Conservation (phyloP, 2,329 filamentous ascomycete species). For the Saccharata proteae region DNA sequence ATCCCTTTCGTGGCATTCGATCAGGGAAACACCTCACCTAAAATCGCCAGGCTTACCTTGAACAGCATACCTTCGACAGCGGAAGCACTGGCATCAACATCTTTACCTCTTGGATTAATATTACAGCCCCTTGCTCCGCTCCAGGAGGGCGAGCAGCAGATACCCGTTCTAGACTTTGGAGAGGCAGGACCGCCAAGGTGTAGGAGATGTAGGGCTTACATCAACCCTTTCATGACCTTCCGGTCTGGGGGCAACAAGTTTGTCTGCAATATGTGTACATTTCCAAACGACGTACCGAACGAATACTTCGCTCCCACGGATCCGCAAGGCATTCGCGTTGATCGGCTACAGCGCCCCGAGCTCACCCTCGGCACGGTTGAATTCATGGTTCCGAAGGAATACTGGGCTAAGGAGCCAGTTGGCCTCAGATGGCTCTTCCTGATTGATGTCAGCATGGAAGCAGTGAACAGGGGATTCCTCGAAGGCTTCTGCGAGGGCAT, state of each 20-base stretch:
- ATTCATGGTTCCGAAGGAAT: slow-evolving; percentile 94
- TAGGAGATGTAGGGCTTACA: slow-evolving; percentile 84
- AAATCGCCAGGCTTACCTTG: slow-evolving; percentile 79
- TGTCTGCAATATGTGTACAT: slow-evolving; percentile 95
- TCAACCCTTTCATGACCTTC: slow-evolving; percentile 99
- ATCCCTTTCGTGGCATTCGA: slow-evolving; percentile 89
- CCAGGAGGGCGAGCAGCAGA: slow-evolving; percentile 71
- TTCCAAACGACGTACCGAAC: slow-evolving; percentile 83
- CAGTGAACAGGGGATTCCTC: slow-evolving; percentile 80
- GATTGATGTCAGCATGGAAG: slow-evolving; percentile 86
- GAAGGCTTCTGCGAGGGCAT: slow-evolving; percentile 88
- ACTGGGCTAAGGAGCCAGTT: slow-evolving; percentile 91
- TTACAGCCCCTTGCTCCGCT: slow-evolving; percentile 77
- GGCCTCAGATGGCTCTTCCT: slow-evolving; percentile 81
- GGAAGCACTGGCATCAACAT: slow-evolving; percentile 69
- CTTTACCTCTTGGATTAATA: slow-evolving; percentile 74
- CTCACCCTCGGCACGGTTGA: slow-evolving; percentile 87
- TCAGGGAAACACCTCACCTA: slow-evolving; percentile 92
- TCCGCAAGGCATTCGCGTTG: slow-evolving; percentile 73
- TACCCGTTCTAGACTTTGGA: slow-evolving; percentile 92
- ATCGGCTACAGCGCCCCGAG: slow-evolving; percentile 80
- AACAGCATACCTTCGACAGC: slow-evolving; percentile 81
- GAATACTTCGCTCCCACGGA: slow-evolving; percentile 93
- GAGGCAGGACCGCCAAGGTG: slow-evolving; percentile 83
- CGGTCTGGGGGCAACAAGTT: slow-evolving; percentile 88